Conservation (phyloP, 169 alveolate genomes). For the Cryptosporidium ryanae region DNA sequence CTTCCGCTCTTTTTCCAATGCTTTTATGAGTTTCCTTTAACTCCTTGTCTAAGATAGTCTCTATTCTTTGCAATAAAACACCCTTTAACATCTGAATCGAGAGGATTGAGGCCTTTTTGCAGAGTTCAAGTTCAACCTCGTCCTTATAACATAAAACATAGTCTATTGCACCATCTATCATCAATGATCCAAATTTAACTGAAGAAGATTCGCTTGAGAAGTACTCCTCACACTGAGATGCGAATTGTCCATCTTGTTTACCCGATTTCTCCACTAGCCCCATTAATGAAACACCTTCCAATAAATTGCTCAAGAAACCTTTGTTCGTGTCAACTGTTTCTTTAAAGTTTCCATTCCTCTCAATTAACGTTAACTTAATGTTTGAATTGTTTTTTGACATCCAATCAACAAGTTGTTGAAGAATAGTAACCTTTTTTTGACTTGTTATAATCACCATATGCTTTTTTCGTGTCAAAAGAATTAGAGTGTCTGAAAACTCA, state of each 20-base stretch:
- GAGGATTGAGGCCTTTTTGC: constrained; percentile 74
- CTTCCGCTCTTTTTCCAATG: constrained; percentile 78
- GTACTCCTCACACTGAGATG: constrained; percentile 68
- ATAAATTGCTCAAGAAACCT: not conserved
- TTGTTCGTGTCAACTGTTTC: constrained; percentile 30
- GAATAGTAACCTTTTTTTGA: constrained; percentile 83
- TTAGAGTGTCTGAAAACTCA: constrained; percentile 90
- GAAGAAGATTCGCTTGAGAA: not conserved
- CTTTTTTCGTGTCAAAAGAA: constrained; percentile 83
- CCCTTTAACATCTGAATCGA: constrained; percentile 77
- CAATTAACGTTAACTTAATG: constrained; percentile 30
- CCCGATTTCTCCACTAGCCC: constrained; percentile 54
- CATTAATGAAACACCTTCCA: not conserved
- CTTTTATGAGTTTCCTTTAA: constrained; percentile 75
- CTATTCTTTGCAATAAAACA: constrained; percentile 74
- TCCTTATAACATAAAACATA: constrained; percentile 52
- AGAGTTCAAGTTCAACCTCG: constrained; percentile 41
- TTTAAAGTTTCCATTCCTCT: constrained; percentile 38
- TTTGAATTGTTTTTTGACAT: not conserved
- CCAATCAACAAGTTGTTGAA: constrained; percentile 30
- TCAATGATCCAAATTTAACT: not conserved
- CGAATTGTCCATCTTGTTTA: constrained; percentile 52
- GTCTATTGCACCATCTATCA: constrained; percentile 33
- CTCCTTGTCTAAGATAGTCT: constrained; percentile 77
- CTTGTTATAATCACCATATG: constrained; percentile 85